phyloP scores from a whole-genome alignment of 108 stramenopile species.

The Bacterosira constricta region DNA sequence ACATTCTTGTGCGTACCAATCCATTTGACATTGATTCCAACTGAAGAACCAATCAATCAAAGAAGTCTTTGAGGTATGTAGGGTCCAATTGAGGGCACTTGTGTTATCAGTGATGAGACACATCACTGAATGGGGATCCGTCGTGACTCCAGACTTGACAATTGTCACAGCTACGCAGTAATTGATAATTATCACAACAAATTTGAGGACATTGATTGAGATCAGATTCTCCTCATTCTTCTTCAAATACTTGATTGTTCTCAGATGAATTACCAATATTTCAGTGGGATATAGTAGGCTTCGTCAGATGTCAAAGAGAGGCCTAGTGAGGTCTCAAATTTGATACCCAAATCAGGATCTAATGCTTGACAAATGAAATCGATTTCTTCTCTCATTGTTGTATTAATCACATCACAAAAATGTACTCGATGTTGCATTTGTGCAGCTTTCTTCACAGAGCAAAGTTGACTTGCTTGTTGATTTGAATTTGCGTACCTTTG shows the following conservation, averaged over 20 bases:
- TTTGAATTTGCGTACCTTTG: too few species aligned
- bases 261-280: not conserved
- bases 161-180: slow-evolving; percentile 5
- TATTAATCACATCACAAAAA: not conserved
- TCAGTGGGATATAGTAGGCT: not conserved
- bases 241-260: not conserved
- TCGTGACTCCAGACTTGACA: not conserved
- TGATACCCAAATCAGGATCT: not conserved
- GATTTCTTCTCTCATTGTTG: slow-evolving; percentile 11
- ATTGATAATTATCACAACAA: slow-evolving; percentile 10
- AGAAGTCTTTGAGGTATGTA: slow-evolving; percentile 1
- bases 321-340: not conserved
- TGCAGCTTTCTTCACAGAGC: not conserved
- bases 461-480: not conserved
- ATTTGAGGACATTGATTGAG: slow-evolving; percentile 18
- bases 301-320: not conserved
- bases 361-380: not conserved
- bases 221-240: not conserved
- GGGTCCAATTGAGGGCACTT: slow-evolving; percentile 5
- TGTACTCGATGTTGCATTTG: not conserved
- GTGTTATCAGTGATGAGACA: slow-evolving; percentile 6
- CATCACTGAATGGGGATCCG: not conserved
- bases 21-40: slow-evolving; percentile 20
- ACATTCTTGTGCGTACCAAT: not conserved
- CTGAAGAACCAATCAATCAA: slow-evolving; percentile 1